Base-by-base conservation (phyloP, 106 monocot genomes). In the Allium cepa region DNA sequence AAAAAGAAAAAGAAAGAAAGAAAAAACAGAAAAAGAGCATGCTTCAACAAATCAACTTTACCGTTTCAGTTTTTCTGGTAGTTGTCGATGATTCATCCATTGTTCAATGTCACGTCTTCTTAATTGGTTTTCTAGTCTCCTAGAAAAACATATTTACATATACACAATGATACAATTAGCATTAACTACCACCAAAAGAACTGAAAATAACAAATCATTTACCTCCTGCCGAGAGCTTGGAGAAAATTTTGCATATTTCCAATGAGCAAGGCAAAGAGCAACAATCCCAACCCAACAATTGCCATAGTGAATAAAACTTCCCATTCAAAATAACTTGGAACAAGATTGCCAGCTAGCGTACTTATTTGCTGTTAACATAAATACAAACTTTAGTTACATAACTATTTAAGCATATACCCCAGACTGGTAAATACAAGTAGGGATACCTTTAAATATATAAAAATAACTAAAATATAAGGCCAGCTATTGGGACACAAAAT, bases 181-280 rank as follows among this genome's bases (percentile, higher is more conserved):
- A 46, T 15, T n/a, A 48, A 17, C 7, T 47, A 61, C 8, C 8
- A 61, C 26, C 45, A 17, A 61, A 61, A 61, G 26, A 28, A 26
- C 15, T 11, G 7, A 59, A 61, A 61, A 10, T 26, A 9, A 61
- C 18, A 17, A 18, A 9, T 61, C 26, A 22, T 3, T 18, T 61
- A 90, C 90, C 90, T 86, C 71, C 80, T 86, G 73, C 86, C 90
- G 76, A 90, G 90, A 26, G 83, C 80, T 76, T 83, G 90, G 16
- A 90, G 86, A 81, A 86, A 90, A 53, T 90, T 90, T 51, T 90
- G 90, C 76, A 90, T 90, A 46, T 86, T 86, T 22, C 90, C 90
- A 60, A 90, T 86, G 58, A 90, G 86, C 66, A 90, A 68, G 1
- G 90, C 85, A 65, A 90, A 90, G 49, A 90, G 83, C 16, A 90